These are phyloP conservation scores for Tripterygium wilfordii DNA, from an alignment of 177 flowering plant species.

Conservation along the genomic window DNA sequence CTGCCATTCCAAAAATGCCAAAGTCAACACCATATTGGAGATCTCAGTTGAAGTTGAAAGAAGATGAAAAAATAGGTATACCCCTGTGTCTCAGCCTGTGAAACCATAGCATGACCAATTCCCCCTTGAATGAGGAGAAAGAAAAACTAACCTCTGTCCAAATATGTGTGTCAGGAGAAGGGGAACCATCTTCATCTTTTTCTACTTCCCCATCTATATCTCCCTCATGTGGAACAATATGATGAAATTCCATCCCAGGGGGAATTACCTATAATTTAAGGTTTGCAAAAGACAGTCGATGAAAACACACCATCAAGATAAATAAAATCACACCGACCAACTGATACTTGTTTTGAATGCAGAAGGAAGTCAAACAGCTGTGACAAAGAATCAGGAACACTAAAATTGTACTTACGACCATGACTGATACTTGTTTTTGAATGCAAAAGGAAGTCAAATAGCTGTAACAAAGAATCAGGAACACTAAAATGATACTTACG, in stretches of 20 bases:
- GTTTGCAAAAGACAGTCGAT: too few relatives aligned
- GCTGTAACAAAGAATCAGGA: background rate
- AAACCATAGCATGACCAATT: too few relatives aligned
- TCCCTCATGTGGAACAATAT: constrained; percentile 79
- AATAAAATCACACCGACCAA: background rate
- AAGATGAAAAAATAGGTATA: too few relatives aligned
- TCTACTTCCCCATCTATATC: constrained; percentile 79
- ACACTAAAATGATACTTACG: constrained; percentile 43
- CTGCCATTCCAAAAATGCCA: constrained; percentile 31
- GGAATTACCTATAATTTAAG: constrained; percentile 92
- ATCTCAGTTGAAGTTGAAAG: too few relatives aligned
- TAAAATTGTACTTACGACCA: too few relatives aligned
- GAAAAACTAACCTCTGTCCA: constrained; percentile 75
- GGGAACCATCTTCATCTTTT: constrained; percentile 60
- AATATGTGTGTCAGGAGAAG: constrained; percentile 81
- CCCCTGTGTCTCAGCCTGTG: too few relatives aligned
- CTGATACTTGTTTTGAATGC: background rate
- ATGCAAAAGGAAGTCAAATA: background rate
- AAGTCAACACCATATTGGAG: background rate
- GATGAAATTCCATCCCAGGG: constrained; percentile 95
- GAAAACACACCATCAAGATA: background rate
- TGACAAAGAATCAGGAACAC: background rate
- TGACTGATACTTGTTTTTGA: constrained; percentile 2
- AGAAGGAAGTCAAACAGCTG: background rate
- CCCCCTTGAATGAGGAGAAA: constrained; percentile 1